Conservation (phyloP, 345 rosid genomes). For the Firmiana major region DNA sequence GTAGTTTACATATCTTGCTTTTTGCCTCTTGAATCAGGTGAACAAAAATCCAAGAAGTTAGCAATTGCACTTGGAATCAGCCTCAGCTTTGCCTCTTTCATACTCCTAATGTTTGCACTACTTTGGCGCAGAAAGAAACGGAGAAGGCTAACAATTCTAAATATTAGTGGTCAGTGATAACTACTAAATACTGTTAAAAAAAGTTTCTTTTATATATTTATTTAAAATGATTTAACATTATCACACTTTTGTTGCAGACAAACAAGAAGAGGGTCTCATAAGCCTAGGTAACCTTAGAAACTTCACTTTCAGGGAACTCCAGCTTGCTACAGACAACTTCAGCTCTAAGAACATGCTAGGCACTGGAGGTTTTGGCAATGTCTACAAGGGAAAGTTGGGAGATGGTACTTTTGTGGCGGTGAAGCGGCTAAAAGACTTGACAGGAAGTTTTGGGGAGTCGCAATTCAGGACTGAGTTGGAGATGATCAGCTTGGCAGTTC, state of each 20-base stretch:
- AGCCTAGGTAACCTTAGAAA: constrained; percentile 75
- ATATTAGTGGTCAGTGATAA: constrained; percentile 47
- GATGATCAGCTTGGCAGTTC: constrained; percentile 97
- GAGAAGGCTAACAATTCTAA: constrained; percentile 35
- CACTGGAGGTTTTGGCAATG: constrained; percentile 93
- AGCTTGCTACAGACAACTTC: constrained; percentile 73
- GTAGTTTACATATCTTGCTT: background rate
- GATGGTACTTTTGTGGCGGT: constrained; percentile 76
- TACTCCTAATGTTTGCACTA: constrained; percentile 45
- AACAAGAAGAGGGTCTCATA: constrained; percentile 60
- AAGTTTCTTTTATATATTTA: background rate
- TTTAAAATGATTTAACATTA: background rate
- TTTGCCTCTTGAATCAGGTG: constrained; percentile 25
- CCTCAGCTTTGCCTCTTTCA: constrained; percentile 47
- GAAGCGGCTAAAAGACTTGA: constrained; percentile 73
- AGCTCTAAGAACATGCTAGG: constrained; percentile 81
- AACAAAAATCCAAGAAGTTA: constrained; percentile 55
- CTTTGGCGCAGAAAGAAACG: constrained; percentile 56
- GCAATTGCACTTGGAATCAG: constrained; percentile 72
- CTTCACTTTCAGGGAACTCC: constrained; percentile 86
- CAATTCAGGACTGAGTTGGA: constrained; percentile 91
- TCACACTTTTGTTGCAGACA: constrained; percentile 39
- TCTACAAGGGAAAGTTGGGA: constrained; percentile 81
- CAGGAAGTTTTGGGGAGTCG: constrained; percentile 72
- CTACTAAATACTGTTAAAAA: background rate